Base-by-base conservation (phyloP, 768 basidiomycete species). In the Boletus rubroflammeus region DNA sequence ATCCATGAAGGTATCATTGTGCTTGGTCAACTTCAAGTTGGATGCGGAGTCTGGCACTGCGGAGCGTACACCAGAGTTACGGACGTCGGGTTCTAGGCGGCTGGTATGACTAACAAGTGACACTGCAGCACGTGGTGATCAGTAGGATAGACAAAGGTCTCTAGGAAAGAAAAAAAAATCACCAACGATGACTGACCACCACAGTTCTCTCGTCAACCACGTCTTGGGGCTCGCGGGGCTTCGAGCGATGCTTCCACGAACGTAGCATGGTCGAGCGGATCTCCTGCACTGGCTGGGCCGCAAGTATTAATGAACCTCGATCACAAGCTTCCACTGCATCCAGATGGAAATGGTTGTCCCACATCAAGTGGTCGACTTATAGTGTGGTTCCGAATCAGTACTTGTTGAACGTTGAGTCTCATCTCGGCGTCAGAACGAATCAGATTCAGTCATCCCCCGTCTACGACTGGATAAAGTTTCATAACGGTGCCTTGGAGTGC, bases 1-100 rank as follows among this genome's bases (percentile, higher is more conserved):
- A 91, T 53, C 90, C 89, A 92, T 62, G 78, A 67, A 39, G 79
- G 70, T 48, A 75, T 60, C 72, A 79, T 76, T 52, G n/a, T n/a
- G n/a, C n/a, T n/a, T n/a, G n/a, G n/a, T n/a, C n/a, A n/a, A n/a
- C n/a, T n/a, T n/a, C 32, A 17, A 35, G 34, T 53, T 39, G 38
- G 14, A 43, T 32, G 51, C n/a, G 46, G 23, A 25, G 31, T 47
- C 25, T 19, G 10, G 32, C 25, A 39, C 53, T 53, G 58, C 43
- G 54, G 54, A 54, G 48, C 47, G 41, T 23, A 19, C 15, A 21
- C 7, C 19, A 15, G 29, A n/a, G n/a, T n/a, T n/a, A n/a, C n/a
- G n/a, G n/a, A n/a, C n/a, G n/a, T n/a, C n/a, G n/a, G n/a, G n/a
- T n/a, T n/a, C n/a, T n/a, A n/a, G 19, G 46, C 21, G 54, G 55